Evolutionary conservation across 805 yeast species (phyloP), one percentile per base, ranked within the genome.

Genomic region (Ogataea allantospora): DNA sequence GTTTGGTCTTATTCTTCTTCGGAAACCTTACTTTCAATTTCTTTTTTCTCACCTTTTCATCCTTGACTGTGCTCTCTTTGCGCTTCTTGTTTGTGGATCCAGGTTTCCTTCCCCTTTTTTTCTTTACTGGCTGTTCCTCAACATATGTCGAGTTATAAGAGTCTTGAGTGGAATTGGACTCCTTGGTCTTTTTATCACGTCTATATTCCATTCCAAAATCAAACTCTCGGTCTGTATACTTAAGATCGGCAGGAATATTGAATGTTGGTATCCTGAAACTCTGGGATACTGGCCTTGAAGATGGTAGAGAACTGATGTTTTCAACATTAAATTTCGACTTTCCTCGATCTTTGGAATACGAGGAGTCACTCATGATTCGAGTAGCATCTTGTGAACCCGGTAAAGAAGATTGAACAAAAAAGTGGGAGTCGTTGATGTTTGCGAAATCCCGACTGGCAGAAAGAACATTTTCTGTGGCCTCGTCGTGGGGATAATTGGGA

Each of bases 71-170:
- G 7, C 20, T 17, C 5, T 46, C 47, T 33, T 46, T 46, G 15
- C 47, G 50, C 17, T 42, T 47, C 26, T 47, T 47, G 27, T 44
- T 47, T 7, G 47, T 47, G 7, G 51, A 47, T 10, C 51, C 51
- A 4, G 51, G 51, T 25, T 47, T 47, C 14, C 51, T 41, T 8
- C 51, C 51, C 10, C 51, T 27, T 27, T 47, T 47, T 26, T 46
- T 46, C 41, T 46, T 46, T 22, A 39, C 38, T 6, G 43, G 43
- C 20, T 30, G 35, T 13, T 29, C 38, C 7, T 14, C 27, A 9
- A 28, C 12, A 18, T 17, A 15, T 7, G 25, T 11, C 5, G 39
- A 21, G 6, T 24, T 35, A 7, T 26, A 29, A 6, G 40, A 36
- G 15, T 39, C 46, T 6, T 38, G 30, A 9, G 28, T 15, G 9